A percentile compares a stretch with the other conserved stretches of the same genome.
Evolutionary conservation across 2,329 filamentous ascomycete species (phyloP).

Genomic region (Ustulina deusta): DNA sequence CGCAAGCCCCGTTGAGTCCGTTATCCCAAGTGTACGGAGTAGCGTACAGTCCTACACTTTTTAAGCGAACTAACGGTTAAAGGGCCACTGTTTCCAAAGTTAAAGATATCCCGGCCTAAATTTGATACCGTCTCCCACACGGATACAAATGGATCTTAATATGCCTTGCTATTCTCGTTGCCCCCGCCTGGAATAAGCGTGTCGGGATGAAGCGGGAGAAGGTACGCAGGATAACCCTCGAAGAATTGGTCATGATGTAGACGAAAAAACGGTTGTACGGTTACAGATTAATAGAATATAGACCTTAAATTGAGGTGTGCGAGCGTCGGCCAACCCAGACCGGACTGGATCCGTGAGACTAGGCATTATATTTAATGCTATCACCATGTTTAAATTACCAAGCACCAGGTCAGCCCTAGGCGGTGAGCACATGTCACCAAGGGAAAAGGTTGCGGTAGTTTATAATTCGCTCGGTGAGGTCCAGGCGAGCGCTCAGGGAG

Average conservation of each 20-base stretch:
- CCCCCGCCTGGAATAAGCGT: background rate
- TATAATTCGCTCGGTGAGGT: slow-evolving; percentile 9
- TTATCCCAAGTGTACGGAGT: background rate
- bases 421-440: slow-evolving; percentile 22
- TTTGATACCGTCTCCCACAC: background rate
- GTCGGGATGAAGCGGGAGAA: slow-evolving; percentile 7
- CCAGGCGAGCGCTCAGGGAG: slow-evolving; percentile 4
- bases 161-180: background rate
- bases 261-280: slow-evolving; percentile 13
- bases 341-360: slow-evolving; percentile 23
- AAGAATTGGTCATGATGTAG: slow-evolving; percentile 28
- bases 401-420: background rate
- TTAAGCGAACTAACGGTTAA: background rate
- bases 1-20: slow-evolving; percentile 16
- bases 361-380: slow-evolving; percentile 17
- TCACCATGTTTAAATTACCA: background rate
- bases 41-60: slow-evolving; percentile 6
- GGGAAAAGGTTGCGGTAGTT: background rate
- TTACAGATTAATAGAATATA: slow-evolving; percentile 28
- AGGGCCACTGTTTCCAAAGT: background rate
- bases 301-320: slow-evolving; percentile 28
- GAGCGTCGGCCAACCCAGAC: slow-evolving; percentile 28
- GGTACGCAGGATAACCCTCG: slow-evolving; percentile 15
- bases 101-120: background rate
- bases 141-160: background rate